These are phyloP conservation scores for Spizellomyces sp. DNA, from an alignment of 192 early-diverging fungal species.

Conservation along the genomic window DNA sequence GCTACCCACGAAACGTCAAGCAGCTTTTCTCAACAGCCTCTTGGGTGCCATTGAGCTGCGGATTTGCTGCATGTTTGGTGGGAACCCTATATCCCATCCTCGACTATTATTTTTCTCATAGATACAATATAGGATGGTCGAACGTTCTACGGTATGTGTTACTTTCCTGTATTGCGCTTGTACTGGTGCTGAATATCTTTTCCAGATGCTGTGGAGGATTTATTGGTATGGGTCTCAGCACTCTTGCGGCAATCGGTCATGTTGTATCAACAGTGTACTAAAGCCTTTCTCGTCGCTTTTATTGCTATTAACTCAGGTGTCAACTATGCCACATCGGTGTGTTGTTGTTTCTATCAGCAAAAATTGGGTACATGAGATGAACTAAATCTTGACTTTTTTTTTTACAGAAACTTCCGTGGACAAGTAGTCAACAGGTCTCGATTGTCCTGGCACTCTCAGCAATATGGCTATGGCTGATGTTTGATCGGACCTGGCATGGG, in stretches of 20 bases:
- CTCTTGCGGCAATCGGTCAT: no score
- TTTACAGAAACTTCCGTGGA: conserved; percentile 61
- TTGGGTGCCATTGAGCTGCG: conserved; percentile 67
- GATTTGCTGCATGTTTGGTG: conserved; percentile 56
- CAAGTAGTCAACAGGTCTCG: conserved; percentile 59
- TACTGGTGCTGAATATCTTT: background rate
- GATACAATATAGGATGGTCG: conserved; percentile 52
- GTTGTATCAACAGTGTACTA: no score
- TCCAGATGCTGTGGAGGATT: conserved; percentile 41
- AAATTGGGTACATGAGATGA: background rate
- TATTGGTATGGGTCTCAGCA: background rate
- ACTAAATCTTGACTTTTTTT: background rate
- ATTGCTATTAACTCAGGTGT: conserved; percentile 28
- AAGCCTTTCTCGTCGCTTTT: no score
- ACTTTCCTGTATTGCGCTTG: background rate
- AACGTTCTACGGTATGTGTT: conserved; percentile 55
- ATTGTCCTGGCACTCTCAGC: conserved; percentile 60
- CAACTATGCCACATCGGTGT: conserved; percentile 63
- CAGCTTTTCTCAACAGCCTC: conserved; percentile 57
- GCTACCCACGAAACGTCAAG: conserved; percentile 42
- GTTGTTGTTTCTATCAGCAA: background rate
- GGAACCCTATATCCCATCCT: conserved; percentile 63
- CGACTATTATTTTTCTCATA: conserved; percentile 51
- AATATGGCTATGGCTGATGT: conserved; percentile 69
- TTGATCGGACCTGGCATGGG: conserved; percentile 71